These are phyloP conservation scores for Penicillium hesseltinei DNA, from an alignment of 2,329 filamentous ascomycete genomes.

Conservation along the genomic window DNA sequence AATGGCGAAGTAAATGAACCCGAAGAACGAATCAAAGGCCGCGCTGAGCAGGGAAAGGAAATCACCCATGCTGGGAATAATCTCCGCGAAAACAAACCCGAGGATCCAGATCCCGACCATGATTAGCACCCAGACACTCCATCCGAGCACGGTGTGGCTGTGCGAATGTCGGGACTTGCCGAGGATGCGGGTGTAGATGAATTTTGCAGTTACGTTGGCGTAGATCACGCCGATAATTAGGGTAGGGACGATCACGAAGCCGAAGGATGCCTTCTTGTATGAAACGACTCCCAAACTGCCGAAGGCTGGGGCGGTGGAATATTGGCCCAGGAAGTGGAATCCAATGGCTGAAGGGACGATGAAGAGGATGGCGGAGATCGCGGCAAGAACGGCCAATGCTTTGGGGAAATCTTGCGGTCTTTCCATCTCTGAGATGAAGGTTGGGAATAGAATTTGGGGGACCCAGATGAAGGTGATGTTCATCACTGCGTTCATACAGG, in stretches of 20 bases:
- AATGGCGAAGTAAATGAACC: constrained; percentile 53
- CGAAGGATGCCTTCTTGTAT: constrained; percentile 52
- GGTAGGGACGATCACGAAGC: constrained; percentile 53
- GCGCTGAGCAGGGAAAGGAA: constrained; percentile 50
- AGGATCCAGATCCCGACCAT: constrained; percentile 47
- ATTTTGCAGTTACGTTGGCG: constrained; percentile 50
- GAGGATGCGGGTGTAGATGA: constrained; percentile 47
- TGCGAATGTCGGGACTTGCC: constrained; percentile 47
- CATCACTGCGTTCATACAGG: constrained; percentile 51
- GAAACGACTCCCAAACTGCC: constrained; percentile 44
- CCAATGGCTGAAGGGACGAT: constrained; percentile 51
- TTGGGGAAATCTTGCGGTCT: constrained; percentile 53
- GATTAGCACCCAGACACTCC: constrained; percentile 46
- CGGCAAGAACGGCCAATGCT: constrained; percentile 47
- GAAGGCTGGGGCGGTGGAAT: constrained; percentile 51
- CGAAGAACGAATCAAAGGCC: constrained; percentile 52
- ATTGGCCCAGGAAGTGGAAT: constrained; percentile 51
- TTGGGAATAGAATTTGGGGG: constrained; percentile 53
- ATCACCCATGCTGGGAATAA: constrained; percentile 52
- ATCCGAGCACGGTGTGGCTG: constrained; percentile 49
- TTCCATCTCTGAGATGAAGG: constrained; percentile 54
- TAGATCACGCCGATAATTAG: constrained; percentile 52
- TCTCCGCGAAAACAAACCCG: constrained; percentile 50
- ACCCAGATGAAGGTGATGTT: constrained; percentile 54
- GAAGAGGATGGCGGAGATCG: constrained; percentile 49